phyloP scores from a whole-genome alignment of 2,329 filamentous ascomycete genomes.

The Nemania bipapillata region DNA sequence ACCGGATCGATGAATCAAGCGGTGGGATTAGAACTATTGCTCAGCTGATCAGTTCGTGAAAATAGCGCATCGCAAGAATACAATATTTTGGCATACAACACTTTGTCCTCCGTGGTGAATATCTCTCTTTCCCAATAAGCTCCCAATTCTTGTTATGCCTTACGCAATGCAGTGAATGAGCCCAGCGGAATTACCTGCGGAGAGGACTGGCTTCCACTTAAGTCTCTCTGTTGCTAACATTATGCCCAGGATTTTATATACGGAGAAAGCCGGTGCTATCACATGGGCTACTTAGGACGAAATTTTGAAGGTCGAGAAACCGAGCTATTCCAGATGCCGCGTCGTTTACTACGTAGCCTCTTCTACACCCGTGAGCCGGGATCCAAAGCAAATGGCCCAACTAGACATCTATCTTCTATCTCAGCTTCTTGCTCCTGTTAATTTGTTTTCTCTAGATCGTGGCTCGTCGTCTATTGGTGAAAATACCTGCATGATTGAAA shows the following conservation, averaged over 20 bases:
- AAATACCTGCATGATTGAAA: slow-evolving; percentile 45
- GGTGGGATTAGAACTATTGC: neutral
- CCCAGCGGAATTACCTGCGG: neutral
- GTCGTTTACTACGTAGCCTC: slow-evolving; percentile 61
- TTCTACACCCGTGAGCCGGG: slow-evolving; percentile 65
- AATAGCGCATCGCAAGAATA: slow-evolving; percentile 25
- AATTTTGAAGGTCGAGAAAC: slow-evolving; percentile 40
- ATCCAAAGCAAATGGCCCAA: slow-evolving; percentile 63
- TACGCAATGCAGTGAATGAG: neutral
- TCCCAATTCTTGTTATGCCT: neutral
- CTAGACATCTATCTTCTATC: slow-evolving; percentile 44
- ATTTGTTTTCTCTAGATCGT: slow-evolving; percentile 46
- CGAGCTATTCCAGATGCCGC: slow-evolving; percentile 59
- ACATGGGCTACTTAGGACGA: neutral
- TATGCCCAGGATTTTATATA: neutral
- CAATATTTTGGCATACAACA: neutral
- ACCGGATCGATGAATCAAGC: neutral
- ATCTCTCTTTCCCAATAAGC: neutral
- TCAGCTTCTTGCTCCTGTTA: slow-evolving; percentile 44
- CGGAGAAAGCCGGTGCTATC: neutral
- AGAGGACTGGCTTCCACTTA: neutral
- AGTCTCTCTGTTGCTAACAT: neutral
- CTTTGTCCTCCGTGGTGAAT: neutral
- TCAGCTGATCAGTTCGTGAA: neutral
- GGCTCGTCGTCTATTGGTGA: slow-evolving; percentile 46